These are phyloP conservation scores for Cordyceps tenuipes DNA, from an alignment of 2,329 filamentous ascomycete species.

Conservation along the genomic window DNA sequence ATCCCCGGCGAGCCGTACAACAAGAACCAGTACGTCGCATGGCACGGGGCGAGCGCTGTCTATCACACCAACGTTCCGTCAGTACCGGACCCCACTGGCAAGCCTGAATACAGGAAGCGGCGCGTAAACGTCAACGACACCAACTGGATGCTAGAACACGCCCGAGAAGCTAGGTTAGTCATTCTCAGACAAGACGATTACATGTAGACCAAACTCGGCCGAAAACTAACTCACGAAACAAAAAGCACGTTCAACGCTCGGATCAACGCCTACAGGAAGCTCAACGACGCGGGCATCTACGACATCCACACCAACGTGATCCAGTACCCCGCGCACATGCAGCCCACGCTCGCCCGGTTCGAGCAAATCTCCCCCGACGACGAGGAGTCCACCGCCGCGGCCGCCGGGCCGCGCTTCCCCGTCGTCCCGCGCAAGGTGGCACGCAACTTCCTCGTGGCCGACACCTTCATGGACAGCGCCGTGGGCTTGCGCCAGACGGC, in stretches of 20 bases:
- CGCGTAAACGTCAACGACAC: constrained; percentile 82
- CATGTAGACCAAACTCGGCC: not conserved
- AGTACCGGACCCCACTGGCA: constrained; percentile 66
- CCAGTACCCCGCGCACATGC: constrained; percentile 80
- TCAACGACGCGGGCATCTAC: constrained; percentile 71
- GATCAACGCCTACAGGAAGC: constrained; percentile 58
- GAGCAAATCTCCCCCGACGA: constrained; percentile 54
- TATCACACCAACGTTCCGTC: constrained; percentile 79
- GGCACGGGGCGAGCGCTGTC: constrained; percentile 93
- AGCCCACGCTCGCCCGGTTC: constrained; percentile 79
- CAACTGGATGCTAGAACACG: constrained; percentile 97
- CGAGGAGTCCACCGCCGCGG: constrained; percentile 21
- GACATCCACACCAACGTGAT: constrained; percentile 90
- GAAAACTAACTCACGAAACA: not conserved
- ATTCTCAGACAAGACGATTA: not conserved
- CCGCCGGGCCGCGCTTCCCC: constrained; percentile 33
- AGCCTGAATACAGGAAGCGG: constrained; percentile 73
- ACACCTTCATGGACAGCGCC: constrained; percentile 46
- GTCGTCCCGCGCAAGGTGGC: constrained; percentile 40
- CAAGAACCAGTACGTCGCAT: constrained; percentile 97
- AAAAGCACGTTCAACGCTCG: constrained; percentile 73
- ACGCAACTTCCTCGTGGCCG: constrained; percentile 49
- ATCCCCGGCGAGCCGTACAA: constrained; percentile 83
- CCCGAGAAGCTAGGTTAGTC: constrained; percentile 72
- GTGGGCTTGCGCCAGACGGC: constrained; percentile 37